Percentiles rank a stretch among this genome's conserved stretches.
Evolutionary conservation across 805 yeast species (phyloP).

Genomic region (Peterozyma xylosa): DNA sequence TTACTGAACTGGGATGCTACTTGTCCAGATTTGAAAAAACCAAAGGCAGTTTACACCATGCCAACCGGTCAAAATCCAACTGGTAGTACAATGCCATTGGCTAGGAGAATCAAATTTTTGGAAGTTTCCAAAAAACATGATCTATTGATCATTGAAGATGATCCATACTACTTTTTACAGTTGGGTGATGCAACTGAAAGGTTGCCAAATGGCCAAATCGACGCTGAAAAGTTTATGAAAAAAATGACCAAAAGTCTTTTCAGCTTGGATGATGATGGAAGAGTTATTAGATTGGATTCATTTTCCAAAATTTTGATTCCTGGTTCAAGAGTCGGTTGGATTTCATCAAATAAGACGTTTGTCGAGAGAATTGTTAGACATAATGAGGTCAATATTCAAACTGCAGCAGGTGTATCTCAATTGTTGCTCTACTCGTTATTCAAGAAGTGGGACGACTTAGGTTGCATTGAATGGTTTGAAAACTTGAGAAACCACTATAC

Average conservation of each 20-base stretch:
- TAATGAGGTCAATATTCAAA: slow-evolving; percentile 67
- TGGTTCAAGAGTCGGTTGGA: slow-evolving; percentile 68
- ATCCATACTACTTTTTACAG: slow-evolving; percentile 77
- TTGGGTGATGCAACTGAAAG: slow-evolving; percentile 37
- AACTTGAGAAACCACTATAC: slow-evolving; percentile 56
- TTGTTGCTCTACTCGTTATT: slow-evolving; percentile 50
- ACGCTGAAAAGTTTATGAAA: slow-evolving; percentile 36
- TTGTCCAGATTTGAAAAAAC: slow-evolving; percentile 32
- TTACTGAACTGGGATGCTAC: slow-evolving; percentile 65
- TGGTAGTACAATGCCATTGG: slow-evolving; percentile 55
- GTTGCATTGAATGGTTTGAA: slow-evolving; percentile 68
- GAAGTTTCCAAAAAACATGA: slow-evolving; percentile 59
- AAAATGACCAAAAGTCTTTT: slow-evolving; percentile 57
- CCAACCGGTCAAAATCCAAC: slow-evolving; percentile 86
- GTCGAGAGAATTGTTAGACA: slow-evolving; percentile 45
- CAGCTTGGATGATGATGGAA: slow-evolving; percentile 66
- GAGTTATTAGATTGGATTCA: slow-evolving; percentile 72
- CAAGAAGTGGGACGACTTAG: slow-evolving; percentile 64
- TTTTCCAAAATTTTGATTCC: slow-evolving; percentile 77
- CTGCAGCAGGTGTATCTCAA: slow-evolving; percentile 70
- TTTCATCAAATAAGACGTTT: slow-evolving; percentile 54
- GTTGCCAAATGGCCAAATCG: slow-evolving; percentile 35
- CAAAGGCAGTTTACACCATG: slow-evolving; percentile 60
- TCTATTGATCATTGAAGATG: slow-evolving; percentile 71
- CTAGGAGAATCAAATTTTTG: slow-evolving; percentile 52